Conservation (phyloP, 2,329 filamentous ascomycete genomes). For the Pseudocercospora eumusae region DNA sequence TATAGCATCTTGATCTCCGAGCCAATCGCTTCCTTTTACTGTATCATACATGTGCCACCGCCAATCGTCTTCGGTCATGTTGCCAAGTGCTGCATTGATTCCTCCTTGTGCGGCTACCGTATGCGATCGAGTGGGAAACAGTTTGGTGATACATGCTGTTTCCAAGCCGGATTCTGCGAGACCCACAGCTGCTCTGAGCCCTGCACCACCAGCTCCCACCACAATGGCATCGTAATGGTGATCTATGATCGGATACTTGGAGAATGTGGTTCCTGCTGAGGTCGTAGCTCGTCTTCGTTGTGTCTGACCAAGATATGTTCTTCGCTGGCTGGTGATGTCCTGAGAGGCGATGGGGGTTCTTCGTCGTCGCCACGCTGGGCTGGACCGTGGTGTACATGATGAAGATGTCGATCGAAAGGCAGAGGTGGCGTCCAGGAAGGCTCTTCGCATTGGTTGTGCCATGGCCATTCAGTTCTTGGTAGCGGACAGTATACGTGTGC, state of each 20-base stretch:
- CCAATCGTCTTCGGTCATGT: constrained; percentile 60
- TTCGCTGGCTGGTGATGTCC: constrained; percentile 21
- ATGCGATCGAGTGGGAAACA: constrained; percentile 63
- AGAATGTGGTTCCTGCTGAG: constrained; percentile 23
- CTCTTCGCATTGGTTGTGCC: constrained; percentile 24
- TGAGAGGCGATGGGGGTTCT: constrained; percentile 6
- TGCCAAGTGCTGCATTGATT: constrained; percentile 61
- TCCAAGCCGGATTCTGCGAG: constrained; percentile 65
- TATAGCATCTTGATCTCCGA: constrained; percentile 61
- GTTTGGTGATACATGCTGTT: constrained; percentile 65
- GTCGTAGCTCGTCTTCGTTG: constrained; percentile 36
- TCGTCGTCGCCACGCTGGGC: constrained; percentile 16
- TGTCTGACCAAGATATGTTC: constrained; percentile 30
- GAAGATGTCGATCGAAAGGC: constrained; percentile 19
- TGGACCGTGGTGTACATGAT: constrained; percentile 15
- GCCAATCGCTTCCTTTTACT: constrained; percentile 61
- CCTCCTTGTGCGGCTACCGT: constrained; percentile 68
- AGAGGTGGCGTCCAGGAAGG: constrained; percentile 20
- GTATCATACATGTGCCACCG: constrained; percentile 64
- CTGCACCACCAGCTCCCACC: constrained; percentile 61
- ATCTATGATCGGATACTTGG: constrained; percentile 89
- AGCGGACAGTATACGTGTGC: background rate
- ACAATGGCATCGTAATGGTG: constrained; percentile 80
- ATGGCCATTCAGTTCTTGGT: constrained; percentile 10
- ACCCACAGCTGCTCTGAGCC: constrained; percentile 64